phyloP scores from a whole-genome alignment of 306 rosid genomes.

The Leucaena leucocephala region DNA sequence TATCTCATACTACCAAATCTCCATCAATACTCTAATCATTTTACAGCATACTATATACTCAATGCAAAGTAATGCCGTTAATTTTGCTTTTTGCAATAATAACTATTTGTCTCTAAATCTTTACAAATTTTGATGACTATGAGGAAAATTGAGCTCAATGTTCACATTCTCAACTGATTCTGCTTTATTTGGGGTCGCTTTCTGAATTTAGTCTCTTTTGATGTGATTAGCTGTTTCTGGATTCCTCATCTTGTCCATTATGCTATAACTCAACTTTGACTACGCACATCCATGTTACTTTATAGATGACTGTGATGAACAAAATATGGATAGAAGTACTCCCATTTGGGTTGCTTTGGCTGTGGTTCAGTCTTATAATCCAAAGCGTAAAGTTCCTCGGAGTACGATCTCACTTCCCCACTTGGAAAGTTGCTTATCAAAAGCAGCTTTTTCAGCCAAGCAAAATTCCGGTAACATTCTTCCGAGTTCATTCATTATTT shows the following conservation, averaged over 20 bases:
- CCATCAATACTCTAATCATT: neutral
- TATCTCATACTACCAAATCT: no score
- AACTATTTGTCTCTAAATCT: no score
- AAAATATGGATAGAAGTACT: constrained; percentile 34
- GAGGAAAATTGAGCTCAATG: neutral
- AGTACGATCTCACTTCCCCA: constrained; percentile 70
- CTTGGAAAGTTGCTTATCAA: constrained; percentile 70
- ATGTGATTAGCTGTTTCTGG: no score
- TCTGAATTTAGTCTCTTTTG: neutral
- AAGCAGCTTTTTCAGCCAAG: constrained; percentile 77
- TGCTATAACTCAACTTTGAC: neutral
- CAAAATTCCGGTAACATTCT: constrained; percentile 61
- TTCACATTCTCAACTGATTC: neutral
- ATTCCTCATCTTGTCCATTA: no score
- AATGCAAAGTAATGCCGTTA: no score
- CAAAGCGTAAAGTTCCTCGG: constrained; percentile 81
- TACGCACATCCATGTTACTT: neutral
- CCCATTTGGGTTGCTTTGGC: constrained; percentile 84
- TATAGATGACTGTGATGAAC: constrained; percentile 49
- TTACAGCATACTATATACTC: neutral
- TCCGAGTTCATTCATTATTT: constrained; percentile 10
- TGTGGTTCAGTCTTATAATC: constrained; percentile 84
- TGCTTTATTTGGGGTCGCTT: neutral
- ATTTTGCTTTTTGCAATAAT: no score
- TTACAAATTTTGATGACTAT: neutral